Evolutionary conservation across 2,329 filamentous ascomycete species (phyloP).

Genomic region (Cercospora sesami): DNA sequence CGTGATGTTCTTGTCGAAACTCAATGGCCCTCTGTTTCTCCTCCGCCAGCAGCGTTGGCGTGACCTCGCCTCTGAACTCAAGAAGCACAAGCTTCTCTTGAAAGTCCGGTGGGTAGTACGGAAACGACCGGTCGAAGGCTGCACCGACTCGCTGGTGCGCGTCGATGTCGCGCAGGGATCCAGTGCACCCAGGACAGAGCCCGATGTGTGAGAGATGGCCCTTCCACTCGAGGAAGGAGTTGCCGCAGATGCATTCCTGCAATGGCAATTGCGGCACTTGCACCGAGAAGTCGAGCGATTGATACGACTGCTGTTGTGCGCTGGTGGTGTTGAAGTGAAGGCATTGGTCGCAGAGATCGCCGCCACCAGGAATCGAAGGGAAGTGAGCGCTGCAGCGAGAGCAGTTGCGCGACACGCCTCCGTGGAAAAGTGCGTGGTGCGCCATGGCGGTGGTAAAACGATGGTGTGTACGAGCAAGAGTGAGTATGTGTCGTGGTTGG

Average conservation of each 20-base stretch:
- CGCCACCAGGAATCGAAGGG: not conserved
- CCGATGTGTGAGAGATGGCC: not conserved
- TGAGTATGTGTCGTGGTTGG: not conserved
- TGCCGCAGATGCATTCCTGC: not conserved
- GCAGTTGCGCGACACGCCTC: not conserved
- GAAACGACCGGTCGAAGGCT: not conserved
- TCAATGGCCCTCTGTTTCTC: not conserved
- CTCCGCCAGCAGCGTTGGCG: not conserved
- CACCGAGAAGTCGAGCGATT: not conserved
- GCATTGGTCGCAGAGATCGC: not conserved
- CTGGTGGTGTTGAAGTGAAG: not conserved
- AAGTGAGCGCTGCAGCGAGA: not conserved
- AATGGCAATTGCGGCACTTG: not conserved
- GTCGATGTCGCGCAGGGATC: not conserved
- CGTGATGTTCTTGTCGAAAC: not conserved
- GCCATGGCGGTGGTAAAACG: not conserved
- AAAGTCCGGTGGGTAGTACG: not conserved
- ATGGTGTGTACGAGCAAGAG: not conserved
- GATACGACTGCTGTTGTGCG: not conserved
- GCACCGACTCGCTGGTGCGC: not conserved
- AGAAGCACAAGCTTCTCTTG: not conserved
- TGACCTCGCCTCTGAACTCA: not conserved
- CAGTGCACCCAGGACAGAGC: not conserved
- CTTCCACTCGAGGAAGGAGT: not conserved
- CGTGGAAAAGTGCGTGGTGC: not conserved